Base-by-base conservation (phyloP, 2,329 filamentous ascomycete species). In the Pseudogymnoascus sp. region DNA sequence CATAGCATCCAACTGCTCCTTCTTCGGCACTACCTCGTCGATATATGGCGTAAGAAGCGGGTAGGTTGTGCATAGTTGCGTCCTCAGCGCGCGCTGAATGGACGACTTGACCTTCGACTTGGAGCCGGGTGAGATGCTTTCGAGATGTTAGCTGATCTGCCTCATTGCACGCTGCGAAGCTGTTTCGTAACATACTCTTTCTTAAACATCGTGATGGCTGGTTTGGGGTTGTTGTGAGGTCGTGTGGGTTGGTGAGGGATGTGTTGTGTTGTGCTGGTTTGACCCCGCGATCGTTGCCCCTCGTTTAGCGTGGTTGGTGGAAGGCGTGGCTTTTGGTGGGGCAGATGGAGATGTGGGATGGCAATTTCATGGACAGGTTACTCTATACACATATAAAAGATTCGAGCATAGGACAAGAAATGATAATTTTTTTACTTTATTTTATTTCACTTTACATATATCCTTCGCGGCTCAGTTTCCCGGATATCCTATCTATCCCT, bases 101-200 rank as follows among this genome's bases (percentile, higher is more conserved):
- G 92, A 96, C 68, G 93, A 97, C 80, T 97, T 99, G 77, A 97
- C 91, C 82, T 97, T 97, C 70, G 92, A 91, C 79, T 95, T 96
- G 63, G 90, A 88, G 68, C 89, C 86, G 25, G 88, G 79, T 71
- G 86, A 80, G 75, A 96, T 87, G 69, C 90, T 93, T 67, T 73
- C 68, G 71, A 36, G 68, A 59, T 59, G 59, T 66, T 65, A 65
- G 64, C 36, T 68, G 63, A 60, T 65, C 65, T 64, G 64, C 28
- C 25, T 60, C 34, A 16, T 40, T 18, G 42, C 18, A 37, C 16
- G 60, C 64, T 25, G 21, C 34, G 28, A 61, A 62, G 21, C 28
- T 68, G 64, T 62, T 65, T 38, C 12, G 56, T 21, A 12, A 42
- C 11, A 23, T 77, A 95, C 91, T 96, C 91, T 82, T 95, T 96